phyloP scores from a whole-genome alignment of 768 basidiomycete species.

The Mycena alexandri region DNA sequence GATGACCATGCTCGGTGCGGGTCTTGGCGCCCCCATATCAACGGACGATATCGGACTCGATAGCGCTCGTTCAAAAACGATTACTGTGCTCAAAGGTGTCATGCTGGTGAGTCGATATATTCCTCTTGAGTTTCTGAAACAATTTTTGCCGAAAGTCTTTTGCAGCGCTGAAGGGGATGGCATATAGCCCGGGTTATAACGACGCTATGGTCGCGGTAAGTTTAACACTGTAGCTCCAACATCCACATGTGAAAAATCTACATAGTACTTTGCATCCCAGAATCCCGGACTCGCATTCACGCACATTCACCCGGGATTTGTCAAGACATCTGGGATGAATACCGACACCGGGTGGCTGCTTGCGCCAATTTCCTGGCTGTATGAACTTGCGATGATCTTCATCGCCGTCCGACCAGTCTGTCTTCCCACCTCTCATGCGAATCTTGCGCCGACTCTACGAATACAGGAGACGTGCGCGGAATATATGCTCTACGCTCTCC shows the following conservation, averaged over 20 bases:
- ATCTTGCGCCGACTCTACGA: too few relatives aligned
- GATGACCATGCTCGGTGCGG: conserved; percentile 30
- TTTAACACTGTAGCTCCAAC: background rate
- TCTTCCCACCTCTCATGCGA: background rate
- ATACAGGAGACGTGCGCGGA: conserved; percentile 23
- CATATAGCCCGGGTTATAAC: conserved; percentile 19
- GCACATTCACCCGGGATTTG: conserved; percentile 43
- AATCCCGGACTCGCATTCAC: conserved; percentile 41
- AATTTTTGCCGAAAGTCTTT: background rate
- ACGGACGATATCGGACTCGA: conserved; percentile 30
- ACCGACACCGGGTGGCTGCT: conserved; percentile 22
- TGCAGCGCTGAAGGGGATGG: conserved; percentile 14
- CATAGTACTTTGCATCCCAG: conserved; percentile 39
- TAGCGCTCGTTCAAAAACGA: conserved; percentile 16
- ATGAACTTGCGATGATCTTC: conserved; percentile 11
- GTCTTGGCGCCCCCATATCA: conserved; percentile 16
- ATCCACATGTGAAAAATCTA: background rate
- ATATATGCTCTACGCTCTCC: conserved; percentile 32
- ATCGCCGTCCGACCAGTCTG: conserved; percentile 12
- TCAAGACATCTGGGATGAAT: conserved; percentile 35
- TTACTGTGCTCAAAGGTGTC: background rate
- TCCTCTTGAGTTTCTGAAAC: background rate
- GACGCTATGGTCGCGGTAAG: conserved; percentile 18
- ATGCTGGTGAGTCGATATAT: conserved; percentile 12
- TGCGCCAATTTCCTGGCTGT: conserved; percentile 10